Evolutionary conservation across 2,329 filamentous ascomycete genomes (phyloP), one percentile per base, ranked within the genome.

Genomic region (Teratosphaeria destructans): DNA sequence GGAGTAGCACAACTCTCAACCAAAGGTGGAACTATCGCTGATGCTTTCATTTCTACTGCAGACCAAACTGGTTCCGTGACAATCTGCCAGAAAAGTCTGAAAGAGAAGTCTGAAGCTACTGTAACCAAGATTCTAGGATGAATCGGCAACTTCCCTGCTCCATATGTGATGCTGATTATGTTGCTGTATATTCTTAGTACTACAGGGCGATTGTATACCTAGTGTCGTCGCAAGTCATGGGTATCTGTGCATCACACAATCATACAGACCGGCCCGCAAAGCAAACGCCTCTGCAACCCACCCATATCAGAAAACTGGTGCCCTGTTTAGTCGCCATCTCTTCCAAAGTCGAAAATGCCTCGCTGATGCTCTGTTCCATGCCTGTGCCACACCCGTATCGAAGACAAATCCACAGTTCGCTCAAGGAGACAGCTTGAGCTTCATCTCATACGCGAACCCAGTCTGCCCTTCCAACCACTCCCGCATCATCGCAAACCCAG

Each of bases 401-500:
- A 23, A 49, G 43, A 11, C n/a, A 5, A 1, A 23, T 49, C n/a
- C 16, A 49, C 43, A 49, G n/a, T 16, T n/a, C 16, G 16, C n/a
- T 49, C 43, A 49, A 49, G 3, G 5, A 5, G 43, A 19, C 43
- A 49, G n/a, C 63, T 67, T 67, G n/a, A 71, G 60, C 59, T 65
- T 63, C 62, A 67, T 32, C 19, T 57, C 59, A 57, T 68, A 71
- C 23, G 59, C 62, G 12, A 68, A 14, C 34, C 60, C 58, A 26
- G 67, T 62, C 58, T 58, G 61, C 34, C 53, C 53, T 43, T 60
- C 61, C 14, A 75, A 72, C 70, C 76, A 79, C 65, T 80, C 77
- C 26, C 63, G 62, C 19, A 79, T 62, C 56, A 79, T 73, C 55
- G 68, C 67, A 23, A 75, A 63, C 0, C 75, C 77, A 43, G 78